Conservation (phyloP, 2,329 filamentous ascomycete genomes). For the Beauveria asiatica region DNA sequence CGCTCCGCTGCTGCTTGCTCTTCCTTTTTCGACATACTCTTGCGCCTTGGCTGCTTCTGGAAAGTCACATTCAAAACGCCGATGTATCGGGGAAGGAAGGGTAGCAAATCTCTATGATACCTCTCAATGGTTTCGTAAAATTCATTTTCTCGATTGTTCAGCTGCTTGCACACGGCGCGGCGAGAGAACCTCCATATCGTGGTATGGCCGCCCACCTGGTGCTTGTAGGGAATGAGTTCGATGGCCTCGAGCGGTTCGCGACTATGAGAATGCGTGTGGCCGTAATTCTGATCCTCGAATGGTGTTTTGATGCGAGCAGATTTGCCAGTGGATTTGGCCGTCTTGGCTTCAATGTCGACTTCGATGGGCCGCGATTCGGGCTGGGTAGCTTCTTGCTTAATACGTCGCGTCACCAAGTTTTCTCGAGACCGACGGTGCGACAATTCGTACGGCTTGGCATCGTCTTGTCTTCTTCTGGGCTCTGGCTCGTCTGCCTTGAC, state of each 20-base stretch:
- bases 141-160: constrained; percentile 96
- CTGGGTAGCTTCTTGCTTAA: constrained; percentile 11
- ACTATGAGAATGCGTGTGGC: constrained; percentile 40
- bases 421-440: constrained; percentile 7
- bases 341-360: constrained; percentile 33
- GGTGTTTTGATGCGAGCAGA: constrained; percentile 31
- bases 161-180: constrained; percentile 91
- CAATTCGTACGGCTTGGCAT: constrained; percentile 15
- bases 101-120: constrained; percentile 79
- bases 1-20: constrained; percentile 30
- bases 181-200: constrained; percentile 94
- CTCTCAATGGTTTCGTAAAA: constrained; percentile 96
- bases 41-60: constrained; percentile 68
- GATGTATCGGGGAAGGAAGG: constrained; percentile 92
- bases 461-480: constrained; percentile 22
- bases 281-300: constrained; percentile 41
- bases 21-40: constrained; percentile 45
- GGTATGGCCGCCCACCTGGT: constrained; percentile 95
- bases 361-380: constrained; percentile 32
- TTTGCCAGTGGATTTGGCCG: constrained; percentile 21
- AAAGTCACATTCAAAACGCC: constrained; percentile 95
- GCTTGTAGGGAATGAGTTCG: constrained; percentile 91
- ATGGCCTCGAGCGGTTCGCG: constrained; percentile 74
- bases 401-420: neutral
- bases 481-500: constrained; percentile 48